Evolutionary conservation across 352 stramenopile species (phyloP).

Genomic region (Pythium guiyangense): DNA sequence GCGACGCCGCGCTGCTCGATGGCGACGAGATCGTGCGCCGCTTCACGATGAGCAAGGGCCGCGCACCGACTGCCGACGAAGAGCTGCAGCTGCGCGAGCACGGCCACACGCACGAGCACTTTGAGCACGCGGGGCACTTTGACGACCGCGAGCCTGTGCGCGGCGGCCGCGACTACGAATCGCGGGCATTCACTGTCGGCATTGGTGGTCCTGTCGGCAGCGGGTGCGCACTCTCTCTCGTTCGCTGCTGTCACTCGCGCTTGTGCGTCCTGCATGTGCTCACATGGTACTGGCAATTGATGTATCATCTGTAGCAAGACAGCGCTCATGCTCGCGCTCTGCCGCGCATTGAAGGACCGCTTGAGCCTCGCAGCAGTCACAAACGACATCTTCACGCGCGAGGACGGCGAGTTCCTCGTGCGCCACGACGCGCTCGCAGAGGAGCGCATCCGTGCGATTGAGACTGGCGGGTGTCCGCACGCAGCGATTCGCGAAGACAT

Average conservation of each 20-base stretch:
- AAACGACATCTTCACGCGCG: conserved; percentile 99
- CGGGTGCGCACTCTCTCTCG: conserved; percentile 22
- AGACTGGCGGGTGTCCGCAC: conserved; percentile 97
- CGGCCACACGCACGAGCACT: conserved; percentile 86
- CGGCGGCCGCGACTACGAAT: conserved; percentile 59
- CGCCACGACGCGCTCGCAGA: conserved; percentile 88
- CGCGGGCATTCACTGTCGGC: conserved; percentile 93
- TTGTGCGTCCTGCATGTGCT: background rate
- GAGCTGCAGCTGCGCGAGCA: conserved; percentile 77
- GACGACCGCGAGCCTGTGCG: conserved; percentile 53
- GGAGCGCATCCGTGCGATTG: conserved; percentile 93
- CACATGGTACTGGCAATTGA: too few species aligned
- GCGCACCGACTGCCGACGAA: conserved; percentile 65
- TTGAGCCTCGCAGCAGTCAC: conserved; percentile 91
- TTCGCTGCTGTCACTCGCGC: background rate
- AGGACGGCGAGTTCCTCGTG: conserved; percentile 98
- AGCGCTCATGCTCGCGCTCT: conserved; percentile 92
- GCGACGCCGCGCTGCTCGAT: conserved; percentile 29
- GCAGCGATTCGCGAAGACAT: conserved; percentile 97
- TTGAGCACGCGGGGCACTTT: conserved; percentile 77
- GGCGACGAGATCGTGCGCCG: conserved; percentile 63
- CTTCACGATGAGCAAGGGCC: conserved; percentile 57
- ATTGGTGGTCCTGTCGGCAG: conserved; percentile 95
- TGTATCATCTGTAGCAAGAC: conserved; percentile 80
- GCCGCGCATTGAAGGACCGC: conserved; percentile 78